Conservation (phyloP, 139 green algal genomes). For the Dunaliella sp. region DNA sequence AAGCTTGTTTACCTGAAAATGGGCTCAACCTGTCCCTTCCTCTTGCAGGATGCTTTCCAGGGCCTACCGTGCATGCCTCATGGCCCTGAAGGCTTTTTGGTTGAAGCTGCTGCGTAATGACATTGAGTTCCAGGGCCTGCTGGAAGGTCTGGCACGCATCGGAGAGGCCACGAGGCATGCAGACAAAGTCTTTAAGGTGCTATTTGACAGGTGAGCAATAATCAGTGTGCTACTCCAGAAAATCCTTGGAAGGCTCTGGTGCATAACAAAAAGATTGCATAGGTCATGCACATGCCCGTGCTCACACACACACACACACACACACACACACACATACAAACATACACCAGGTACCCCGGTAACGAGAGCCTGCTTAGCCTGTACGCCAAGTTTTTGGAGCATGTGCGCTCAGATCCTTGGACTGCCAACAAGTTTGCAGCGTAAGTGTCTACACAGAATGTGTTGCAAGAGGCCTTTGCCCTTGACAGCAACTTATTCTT, state of each 20-base stretch:
- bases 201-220: conserved; percentile 37
- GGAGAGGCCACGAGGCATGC: conserved; percentile 34
- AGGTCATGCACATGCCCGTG: too few relatives aligned
- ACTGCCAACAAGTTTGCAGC: conserved; percentile 22
- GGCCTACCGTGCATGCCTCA: conserved; percentile 43
- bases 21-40: too few relatives aligned
- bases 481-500: too few relatives aligned
- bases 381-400: conserved; percentile 54
- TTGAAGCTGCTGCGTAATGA: conserved; percentile 37
- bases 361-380: conserved; percentile 43
- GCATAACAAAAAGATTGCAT: too few relatives aligned
- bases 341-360: conserved; percentile 39
- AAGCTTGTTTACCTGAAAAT: too few relatives aligned
- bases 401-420: conserved; percentile 44
- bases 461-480: too few relatives aligned
- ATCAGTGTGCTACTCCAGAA: too few relatives aligned
- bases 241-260: too few relatives aligned
- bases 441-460: too few relatives aligned
- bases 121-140: conserved; percentile 35
- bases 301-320: too few relatives aligned
- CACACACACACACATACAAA: too few relatives aligned
- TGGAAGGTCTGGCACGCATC: conserved; percentile 30
- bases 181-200: conserved; percentile 42
- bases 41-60: too few relatives aligned
- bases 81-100: conserved; percentile 48